A percentile compares a stretch with the other conserved stretches of the same genome.
phyloP scores from a whole-genome alignment of 805 yeast species.

The Kazachstania viticola region DNA sequence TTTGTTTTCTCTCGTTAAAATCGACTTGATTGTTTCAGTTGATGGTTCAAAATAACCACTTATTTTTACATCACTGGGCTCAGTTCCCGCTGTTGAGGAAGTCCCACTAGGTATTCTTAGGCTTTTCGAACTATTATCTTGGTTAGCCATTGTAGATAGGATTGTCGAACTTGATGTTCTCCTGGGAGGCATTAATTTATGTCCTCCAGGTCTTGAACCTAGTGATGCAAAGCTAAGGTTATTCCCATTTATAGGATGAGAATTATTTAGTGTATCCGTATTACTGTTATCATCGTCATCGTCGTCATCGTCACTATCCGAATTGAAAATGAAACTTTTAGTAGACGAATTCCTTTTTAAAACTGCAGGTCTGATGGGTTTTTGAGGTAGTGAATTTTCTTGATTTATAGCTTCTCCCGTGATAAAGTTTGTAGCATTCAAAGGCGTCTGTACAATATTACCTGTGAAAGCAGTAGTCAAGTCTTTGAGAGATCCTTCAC shows the following conservation, averaged over 20 bases:
- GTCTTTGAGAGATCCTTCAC: constrained; percentile 17
- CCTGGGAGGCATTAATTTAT: constrained; percentile 3
- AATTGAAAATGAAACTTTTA: constrained; percentile 20
- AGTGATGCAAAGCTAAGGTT: constrained; percentile 3
- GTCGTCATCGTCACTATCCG: constrained; percentile 22
- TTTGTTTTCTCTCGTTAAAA: constrained; percentile 12
- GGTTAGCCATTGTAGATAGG: not conserved
- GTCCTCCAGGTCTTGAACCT: not conserved
- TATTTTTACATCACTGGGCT: constrained; percentile 36
- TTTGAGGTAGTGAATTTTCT: constrained; percentile 3
- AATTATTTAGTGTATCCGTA: not conserved
- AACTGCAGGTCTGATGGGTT: constrained; percentile 4
- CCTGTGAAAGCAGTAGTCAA: constrained; percentile 8
- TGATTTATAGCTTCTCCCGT: constrained; percentile 12
- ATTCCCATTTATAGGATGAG: not conserved
- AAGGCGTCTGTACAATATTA: constrained; percentile 10
- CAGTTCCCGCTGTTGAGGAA: constrained; percentile 15
- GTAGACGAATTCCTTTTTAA: constrained; percentile 11
- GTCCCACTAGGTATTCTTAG: constrained; percentile 7
- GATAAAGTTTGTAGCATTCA: constrained; percentile 16
- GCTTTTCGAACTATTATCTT: not conserved
- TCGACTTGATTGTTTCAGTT: constrained; percentile 17
- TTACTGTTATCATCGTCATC: constrained; percentile 1
- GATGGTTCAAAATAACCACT: constrained; percentile 27
- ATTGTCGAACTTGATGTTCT: constrained; percentile 4